Conservation (phyloP, 495 filamentous ascomycete genomes). For the Penicillium antarcticum region DNA sequence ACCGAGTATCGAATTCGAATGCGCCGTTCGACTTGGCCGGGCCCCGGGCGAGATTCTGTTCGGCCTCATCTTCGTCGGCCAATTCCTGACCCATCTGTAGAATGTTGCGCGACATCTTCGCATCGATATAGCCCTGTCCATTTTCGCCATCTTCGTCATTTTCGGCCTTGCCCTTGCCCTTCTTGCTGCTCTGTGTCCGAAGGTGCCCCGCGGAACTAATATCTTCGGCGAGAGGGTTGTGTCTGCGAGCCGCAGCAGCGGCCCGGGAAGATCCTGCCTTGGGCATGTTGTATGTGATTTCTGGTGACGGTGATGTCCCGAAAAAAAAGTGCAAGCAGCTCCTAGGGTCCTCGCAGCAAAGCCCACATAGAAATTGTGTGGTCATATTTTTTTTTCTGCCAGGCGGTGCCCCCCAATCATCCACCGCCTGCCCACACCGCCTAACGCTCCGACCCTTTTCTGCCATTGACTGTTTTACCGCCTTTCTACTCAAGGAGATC, state of each 20-base stretch:
- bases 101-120: conserved; percentile 83
- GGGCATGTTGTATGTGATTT: conserved; percentile 33
- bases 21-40: conserved; percentile 48
- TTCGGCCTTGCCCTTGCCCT: conserved; percentile 52
- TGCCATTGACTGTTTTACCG: conserved; percentile 7
- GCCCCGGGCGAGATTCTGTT: conserved; percentile 34
- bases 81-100: conserved; percentile 80
- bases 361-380: conserved; percentile 27
- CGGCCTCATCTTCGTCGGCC: conserved; percentile 67
- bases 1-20: conserved; percentile 63
- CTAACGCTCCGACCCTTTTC: conserved; percentile 12
- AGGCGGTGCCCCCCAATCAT: conserved; percentile 16
- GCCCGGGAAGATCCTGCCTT: conserved; percentile 41
- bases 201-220: conserved; percentile 62
- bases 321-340: conserved; percentile 1
- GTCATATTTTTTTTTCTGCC: conserved; percentile 39
- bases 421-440: conserved; percentile 28
- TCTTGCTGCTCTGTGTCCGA: conserved; percentile 49
- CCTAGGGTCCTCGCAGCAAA: conserved; percentile 5
- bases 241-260: conserved; percentile 46
- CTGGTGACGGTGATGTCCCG: not conserved
- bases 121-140: conserved; percentile 72
- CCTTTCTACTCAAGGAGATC: not conserved
- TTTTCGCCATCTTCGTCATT: conserved; percentile 58
- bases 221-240: conserved; percentile 73